Evolutionary conservation across 495 filamentous ascomycete species (phyloP).

Genomic region (Hypoxylon perforatum): DNA sequence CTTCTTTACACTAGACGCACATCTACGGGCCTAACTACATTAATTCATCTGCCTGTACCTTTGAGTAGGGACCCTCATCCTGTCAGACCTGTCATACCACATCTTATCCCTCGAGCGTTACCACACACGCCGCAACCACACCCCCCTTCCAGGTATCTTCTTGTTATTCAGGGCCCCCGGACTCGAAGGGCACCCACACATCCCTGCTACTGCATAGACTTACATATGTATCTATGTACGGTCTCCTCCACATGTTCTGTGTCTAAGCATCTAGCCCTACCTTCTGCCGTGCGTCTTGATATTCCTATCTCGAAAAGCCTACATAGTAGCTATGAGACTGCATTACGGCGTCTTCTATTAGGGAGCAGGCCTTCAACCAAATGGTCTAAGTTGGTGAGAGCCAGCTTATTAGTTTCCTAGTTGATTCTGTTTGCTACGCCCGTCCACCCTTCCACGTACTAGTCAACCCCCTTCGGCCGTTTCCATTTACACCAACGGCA

Average conservation of each 20-base stretch:
- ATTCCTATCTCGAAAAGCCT: slow-evolving; percentile 46
- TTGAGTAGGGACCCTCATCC: slow-evolving; percentile 44
- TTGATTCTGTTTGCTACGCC: slow-evolving; percentile 42
- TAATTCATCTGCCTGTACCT: slow-evolving; percentile 41
- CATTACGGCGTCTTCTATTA: slow-evolving; percentile 44
- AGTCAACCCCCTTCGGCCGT: slow-evolving; percentile 41
- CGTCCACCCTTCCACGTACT: slow-evolving; percentile 32
- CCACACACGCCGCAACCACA: slow-evolving; percentile 30
- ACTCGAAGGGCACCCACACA: slow-evolving; percentile 43
- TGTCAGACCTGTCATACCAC: slow-evolving; percentile 51
- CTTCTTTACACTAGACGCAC: slow-evolving; percentile 35
- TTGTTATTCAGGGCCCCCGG: slow-evolving; percentile 42
- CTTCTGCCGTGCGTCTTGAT: slow-evolving; percentile 46
- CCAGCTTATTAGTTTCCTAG: slow-evolving; percentile 27
- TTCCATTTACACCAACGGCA: slow-evolving; percentile 43
- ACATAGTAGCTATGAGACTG: slow-evolving; percentile 38
- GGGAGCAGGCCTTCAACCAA: slow-evolving; percentile 38
- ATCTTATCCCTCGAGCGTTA: slow-evolving; percentile 49
- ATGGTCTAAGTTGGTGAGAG: slow-evolving; percentile 38
- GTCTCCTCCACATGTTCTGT: slow-evolving; percentile 50
- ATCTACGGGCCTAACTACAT: slow-evolving; percentile 43
- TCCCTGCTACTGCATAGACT: slow-evolving; percentile 51
- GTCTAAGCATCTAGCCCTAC: slow-evolving; percentile 45
- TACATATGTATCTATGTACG: slow-evolving; percentile 53
- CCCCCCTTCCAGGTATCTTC: slow-evolving; percentile 42